These are phyloP conservation scores for Chrysoporthe puriensis DNA, from an alignment of 2,329 filamentous ascomycete species.

Conservation along the genomic window DNA sequence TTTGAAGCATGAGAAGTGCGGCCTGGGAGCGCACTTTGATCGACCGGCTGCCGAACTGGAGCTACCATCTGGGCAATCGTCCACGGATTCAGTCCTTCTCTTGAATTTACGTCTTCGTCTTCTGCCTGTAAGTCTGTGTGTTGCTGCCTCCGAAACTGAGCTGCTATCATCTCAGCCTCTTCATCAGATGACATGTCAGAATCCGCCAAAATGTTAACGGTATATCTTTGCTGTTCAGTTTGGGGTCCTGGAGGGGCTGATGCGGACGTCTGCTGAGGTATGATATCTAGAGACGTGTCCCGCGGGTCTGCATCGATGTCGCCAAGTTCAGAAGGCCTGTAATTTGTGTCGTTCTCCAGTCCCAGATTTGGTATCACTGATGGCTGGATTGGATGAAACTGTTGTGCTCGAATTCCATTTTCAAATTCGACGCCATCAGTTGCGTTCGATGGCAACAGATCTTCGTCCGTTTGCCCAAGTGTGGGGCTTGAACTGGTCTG, in stretches of 20 bases:
- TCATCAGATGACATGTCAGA: slow-evolving; percentile 27
- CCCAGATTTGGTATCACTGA: neutral
- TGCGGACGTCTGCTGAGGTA: neutral
- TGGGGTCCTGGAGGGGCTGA: neutral
- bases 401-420: neutral
- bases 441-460: neutral
- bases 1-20: neutral
- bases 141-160: slow-evolving; percentile 3
- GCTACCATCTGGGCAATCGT: slow-evolving; percentile 43
- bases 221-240: slow-evolving; percentile 6
- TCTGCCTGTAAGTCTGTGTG: neutral
- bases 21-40: neutral
- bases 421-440: neutral
- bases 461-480: neutral
- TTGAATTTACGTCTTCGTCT: slow-evolving; percentile 7
- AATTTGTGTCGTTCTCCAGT: neutral
- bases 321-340: neutral
- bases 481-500: neutral
- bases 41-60: slow-evolving; percentile 20
- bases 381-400: neutral
- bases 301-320: neutral
- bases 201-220: slow-evolving; percentile 27
- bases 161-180: slow-evolving; percentile 11
- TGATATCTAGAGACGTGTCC: neutral
- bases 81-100: slow-evolving; percentile 43